Evolutionary conservation across 306 rosid genomes (phyloP), one percentile per base, ranked within the genome.

Genomic region (Cajanus cajan): DNA sequence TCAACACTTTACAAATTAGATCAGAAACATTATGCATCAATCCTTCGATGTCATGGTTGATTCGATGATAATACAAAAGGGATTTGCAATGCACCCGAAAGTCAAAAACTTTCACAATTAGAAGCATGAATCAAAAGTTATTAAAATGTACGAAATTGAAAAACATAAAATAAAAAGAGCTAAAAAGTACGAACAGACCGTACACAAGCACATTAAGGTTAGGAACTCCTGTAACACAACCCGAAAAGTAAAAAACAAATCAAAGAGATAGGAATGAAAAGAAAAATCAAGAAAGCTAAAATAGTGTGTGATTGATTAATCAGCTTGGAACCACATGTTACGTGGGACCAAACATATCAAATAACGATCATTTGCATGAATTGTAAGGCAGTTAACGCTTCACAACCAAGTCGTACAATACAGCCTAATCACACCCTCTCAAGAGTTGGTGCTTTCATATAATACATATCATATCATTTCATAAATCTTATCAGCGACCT

Each of bases 271-370:
- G 31, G 34, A 15, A 36, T 24, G 15, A 48, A 39, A 18, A 19
- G 15, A 39, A 40, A 18, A 66, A 66, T 19, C 48, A 16, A n/a
- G 7, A 66, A 58, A 13, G 8, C 52, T 66, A 61, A 25, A 82
- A 65, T 43, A 70, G 12, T 54, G 22, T 83, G 34, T 65, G 83
- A 66, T 78, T 63, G 45, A 61, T 61, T 72, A 73, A 66, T 78
- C 68, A 28, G 36, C 72, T 61, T 8, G 75, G 58, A 78, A 63
- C 83, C 80, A 73, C 86, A 78, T 78, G 83, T 55, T 78, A 28
- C 13, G 86, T 83, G 86, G 86, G 86, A 39, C 82, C 79, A 71
- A 72, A 65, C 72, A 67, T 66, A 83, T 83, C 83, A 83, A 83
- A 83, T 7, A 65, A 55, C 71, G 16, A 78, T 78, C 52, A 83